Conservation (phyloP, 139 green algal genomes). For the Deuterostichococcus epilithicus region DNA sequence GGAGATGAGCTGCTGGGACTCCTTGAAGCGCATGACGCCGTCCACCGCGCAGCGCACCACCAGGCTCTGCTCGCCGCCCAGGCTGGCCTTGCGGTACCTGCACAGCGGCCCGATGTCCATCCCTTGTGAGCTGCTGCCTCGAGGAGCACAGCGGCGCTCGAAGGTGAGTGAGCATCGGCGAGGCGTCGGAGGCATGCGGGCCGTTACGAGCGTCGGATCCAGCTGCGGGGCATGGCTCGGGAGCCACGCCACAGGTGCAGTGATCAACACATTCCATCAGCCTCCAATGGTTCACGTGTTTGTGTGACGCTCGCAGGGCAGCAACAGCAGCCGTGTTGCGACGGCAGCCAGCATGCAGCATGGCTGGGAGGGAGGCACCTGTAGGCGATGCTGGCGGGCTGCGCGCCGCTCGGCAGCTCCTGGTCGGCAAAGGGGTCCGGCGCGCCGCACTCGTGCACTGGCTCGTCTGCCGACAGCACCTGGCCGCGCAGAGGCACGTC, state of each 20-base stretch:
- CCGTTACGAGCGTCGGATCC: too few species aligned
- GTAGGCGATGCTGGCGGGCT: conserved; percentile 39
- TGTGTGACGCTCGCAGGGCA: too few species aligned
- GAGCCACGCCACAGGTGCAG: background rate
- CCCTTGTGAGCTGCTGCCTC: background rate
- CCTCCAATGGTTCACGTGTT: too few species aligned
- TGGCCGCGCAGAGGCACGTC: conserved; percentile 7
- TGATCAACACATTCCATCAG: too few species aligned
- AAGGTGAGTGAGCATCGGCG: too few species aligned
- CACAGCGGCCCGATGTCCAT: conserved; percentile 21
- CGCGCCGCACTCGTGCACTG: conserved; percentile 53
- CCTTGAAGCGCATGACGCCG: conserved; percentile 61
- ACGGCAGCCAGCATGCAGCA: background rate
- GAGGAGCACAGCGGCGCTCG: too few species aligned
- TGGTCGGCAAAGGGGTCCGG: conserved; percentile 72
- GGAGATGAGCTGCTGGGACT: conserved; percentile 64
- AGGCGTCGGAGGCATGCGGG: too few species aligned
- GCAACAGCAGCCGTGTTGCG: too few species aligned
- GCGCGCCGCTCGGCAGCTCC: background rate
- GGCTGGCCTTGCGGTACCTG: conserved; percentile 81
- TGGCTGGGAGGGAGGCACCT: conserved; percentile 25
- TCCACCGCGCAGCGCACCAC: conserved; percentile 94
- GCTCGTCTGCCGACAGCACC: conserved; percentile 50
- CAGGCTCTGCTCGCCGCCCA: conserved; percentile 62
- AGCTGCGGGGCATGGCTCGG: too few species aligned